phyloP scores from a whole-genome alignment of 306 rosid genomes.

The Abrus precatorius region DNA sequence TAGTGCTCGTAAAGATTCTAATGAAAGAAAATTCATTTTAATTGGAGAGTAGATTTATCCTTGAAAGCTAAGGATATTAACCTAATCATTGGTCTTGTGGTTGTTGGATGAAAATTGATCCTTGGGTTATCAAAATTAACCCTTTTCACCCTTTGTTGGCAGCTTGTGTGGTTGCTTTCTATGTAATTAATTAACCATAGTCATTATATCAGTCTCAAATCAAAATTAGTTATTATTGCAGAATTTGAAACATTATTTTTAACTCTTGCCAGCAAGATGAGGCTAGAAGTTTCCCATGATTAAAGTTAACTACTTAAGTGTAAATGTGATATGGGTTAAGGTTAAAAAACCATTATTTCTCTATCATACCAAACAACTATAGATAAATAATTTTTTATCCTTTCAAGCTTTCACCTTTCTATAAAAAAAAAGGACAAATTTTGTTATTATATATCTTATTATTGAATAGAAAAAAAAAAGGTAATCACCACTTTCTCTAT shows the following conservation, averaged over 20 bases:
- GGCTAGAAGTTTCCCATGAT: background rate
- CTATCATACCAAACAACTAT: background rate
- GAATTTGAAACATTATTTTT: background rate
- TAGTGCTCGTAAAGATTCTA: no score
- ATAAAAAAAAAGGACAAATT: background rate
- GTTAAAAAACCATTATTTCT: background rate
- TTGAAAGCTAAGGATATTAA: background rate
- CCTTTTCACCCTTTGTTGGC: background rate
- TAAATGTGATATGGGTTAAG: background rate
- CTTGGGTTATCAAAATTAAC: background rate
- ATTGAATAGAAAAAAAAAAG: no score
- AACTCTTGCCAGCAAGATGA: background rate
- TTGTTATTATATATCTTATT: no score
- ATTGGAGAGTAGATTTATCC: background rate
- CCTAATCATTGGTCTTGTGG: background rate
- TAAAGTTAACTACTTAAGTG: background rate
- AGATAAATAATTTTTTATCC: background rate
- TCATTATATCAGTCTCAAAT: background rate
- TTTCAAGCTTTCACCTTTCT: background rate
- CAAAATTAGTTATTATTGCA: background rate
- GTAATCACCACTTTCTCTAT: no score
- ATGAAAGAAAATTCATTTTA: constrained; percentile 1
- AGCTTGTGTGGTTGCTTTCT: background rate
- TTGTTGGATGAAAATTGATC: constrained; percentile 4
- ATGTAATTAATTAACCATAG: background rate